Evolutionary conservation across 208 protist genomes (phyloP).

Genomic region (Leishmania major): DNA sequence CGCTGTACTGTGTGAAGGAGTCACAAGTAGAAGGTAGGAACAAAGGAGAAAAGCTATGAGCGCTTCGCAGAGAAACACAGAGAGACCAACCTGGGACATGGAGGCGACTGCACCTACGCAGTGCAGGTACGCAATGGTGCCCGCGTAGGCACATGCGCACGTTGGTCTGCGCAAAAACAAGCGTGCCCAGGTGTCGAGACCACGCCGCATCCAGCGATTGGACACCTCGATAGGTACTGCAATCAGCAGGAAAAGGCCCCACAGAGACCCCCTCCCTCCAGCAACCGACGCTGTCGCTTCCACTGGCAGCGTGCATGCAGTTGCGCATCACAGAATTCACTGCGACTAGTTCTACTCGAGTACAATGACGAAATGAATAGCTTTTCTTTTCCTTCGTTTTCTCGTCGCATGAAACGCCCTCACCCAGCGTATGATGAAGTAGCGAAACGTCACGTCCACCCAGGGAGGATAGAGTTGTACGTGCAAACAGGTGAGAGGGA

Average conservation of each 20-base stretch:
- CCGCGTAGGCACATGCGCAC: neutral
- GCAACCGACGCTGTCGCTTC: neutral
- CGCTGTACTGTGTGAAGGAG: neutral
- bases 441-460: neutral
- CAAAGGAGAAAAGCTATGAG: neutral
- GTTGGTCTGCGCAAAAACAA: too few species aligned
- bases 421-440: neutral
- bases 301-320: neutral
- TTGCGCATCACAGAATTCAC: neutral
- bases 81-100: neutral
- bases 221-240: too few species aligned
- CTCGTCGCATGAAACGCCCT: neutral
- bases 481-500: neutral
- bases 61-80: neutral
- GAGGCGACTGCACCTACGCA: neutral
- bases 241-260: too few species aligned
- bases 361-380: neutral
- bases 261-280: too few species aligned
- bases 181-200: neutral
- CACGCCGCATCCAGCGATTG: neutral
- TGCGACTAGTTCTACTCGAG: neutral
- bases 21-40: neutral
- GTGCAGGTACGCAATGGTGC: neutral
- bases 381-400: neutral
- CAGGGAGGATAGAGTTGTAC: neutral